A percentile compares a stretch with the other conserved stretches of the same genome.
Evolutionary conservation across 2,329 filamentous ascomycete genomes (phyloP).

Genomic region (Diaporthe destruens): DNA sequence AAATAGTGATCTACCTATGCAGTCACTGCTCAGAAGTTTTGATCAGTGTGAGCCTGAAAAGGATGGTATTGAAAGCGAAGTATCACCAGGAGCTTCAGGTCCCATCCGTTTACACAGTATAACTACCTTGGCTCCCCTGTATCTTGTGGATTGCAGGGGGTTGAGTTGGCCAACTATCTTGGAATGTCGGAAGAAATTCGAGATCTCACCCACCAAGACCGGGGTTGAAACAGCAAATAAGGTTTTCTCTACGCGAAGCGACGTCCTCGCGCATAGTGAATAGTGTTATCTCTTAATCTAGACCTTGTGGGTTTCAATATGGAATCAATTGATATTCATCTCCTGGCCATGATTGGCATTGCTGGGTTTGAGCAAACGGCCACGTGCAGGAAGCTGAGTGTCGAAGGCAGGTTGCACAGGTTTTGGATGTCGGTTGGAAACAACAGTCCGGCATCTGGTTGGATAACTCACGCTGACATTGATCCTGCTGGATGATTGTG

Average conservation of each 20-base stretch:
- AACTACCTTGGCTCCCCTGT: not conserved
- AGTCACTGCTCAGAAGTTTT: too few relatives aligned
- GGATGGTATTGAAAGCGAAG: not conserved
- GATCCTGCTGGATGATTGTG: conserved; percentile 19
- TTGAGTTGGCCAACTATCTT: not conserved
- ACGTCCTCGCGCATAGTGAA: not conserved
- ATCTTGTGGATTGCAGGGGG: not conserved
- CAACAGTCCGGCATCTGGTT: not conserved
- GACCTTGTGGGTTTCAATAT: not conserved
- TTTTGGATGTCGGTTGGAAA: not conserved
- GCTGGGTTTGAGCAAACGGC: not conserved
- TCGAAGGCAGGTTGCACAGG: not conserved
- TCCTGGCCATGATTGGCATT: not conserved
- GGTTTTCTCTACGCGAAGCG: not conserved
- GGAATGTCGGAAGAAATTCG: too few relatives aligned
- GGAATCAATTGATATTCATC: not conserved
- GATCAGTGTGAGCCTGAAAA: not conserved
- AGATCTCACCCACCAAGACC: conserved; percentile 20
- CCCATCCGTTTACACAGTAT: too few relatives aligned
- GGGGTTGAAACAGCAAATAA: conserved; percentile 2
- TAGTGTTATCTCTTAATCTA: not conserved
- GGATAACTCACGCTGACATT: not conserved
- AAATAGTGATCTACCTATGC: too few relatives aligned
- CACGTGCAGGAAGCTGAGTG: conserved; percentile 6
- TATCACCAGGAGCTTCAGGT: not conserved